phyloP scores from a whole-genome alignment of 1,284 basidiomycete species.

The Kwoniella shivajii region DNA sequence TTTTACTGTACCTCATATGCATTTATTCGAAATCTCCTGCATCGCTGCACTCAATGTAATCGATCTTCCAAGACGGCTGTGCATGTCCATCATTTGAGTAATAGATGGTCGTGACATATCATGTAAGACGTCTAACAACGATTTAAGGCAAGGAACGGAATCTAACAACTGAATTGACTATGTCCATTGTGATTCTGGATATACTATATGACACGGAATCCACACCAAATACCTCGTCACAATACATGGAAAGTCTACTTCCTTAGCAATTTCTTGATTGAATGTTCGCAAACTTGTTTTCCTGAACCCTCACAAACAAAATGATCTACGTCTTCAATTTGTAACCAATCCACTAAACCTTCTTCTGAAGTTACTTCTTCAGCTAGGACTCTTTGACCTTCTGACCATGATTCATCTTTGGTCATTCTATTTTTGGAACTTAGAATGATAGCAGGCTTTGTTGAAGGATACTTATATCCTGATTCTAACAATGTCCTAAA shows the following conservation, averaged over 20 bases:
- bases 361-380: conserved; percentile 44
- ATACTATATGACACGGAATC: too few species aligned
- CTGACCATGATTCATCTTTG: conserved; percentile 36
- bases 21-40: too few species aligned
- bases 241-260: too few species aligned
- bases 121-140: background rate
- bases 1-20: background rate
- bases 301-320: conserved; percentile 37
- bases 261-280: conserved; percentile 24
- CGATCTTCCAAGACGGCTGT: too few species aligned
- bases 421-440: conserved; percentile 34
- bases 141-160: background rate
- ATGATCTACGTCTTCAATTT: conserved; percentile 38
- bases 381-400: conserved; percentile 43
- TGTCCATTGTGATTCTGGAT: too few species aligned
- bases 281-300: conserved; percentile 24
- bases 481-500: conserved; percentile 38
- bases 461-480: conserved; percentile 34
- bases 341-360: conserved; percentile 40
- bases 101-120: background rate
- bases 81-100: too few species aligned
- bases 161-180: background rate
- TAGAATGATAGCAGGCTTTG: conserved; percentile 39
- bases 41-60: too few species aligned
- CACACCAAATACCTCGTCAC: too few species aligned